A percentile compares a stretch with the other conserved stretches of the same genome.
Evolutionary conservation across 176 grass and related monocot genomes (phyloP).

Genomic region (Eleusine indica): DNA sequence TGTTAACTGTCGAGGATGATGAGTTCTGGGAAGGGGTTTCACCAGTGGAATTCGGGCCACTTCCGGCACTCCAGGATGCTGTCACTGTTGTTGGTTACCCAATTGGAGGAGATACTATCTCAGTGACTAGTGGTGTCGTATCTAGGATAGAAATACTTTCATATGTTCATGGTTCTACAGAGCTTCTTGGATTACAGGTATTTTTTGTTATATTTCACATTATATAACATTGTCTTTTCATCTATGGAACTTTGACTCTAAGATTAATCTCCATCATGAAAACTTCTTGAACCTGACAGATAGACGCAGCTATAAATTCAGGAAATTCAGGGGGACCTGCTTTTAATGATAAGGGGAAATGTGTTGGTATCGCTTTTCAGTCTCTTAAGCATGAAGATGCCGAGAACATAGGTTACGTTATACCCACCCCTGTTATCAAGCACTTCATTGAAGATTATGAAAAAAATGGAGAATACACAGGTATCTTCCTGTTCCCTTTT

Average conservation of each 20-base stretch:
- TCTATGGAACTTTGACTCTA: slow-evolving; percentile 1
- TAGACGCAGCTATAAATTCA: slow-evolving; percentile 99
- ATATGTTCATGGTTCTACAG: slow-evolving; percentile 97
- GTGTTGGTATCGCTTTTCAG: slow-evolving; percentile 97
- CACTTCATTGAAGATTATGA: slow-evolving; percentile 96
- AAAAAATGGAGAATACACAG: slow-evolving; percentile 88
- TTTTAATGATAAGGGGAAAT: slow-evolving; percentile 90
- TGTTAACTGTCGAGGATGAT: slow-evolving; percentile 92
- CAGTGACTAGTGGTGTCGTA: slow-evolving; percentile 95
- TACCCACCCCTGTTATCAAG: slow-evolving; percentile 92
- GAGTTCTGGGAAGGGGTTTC: slow-evolving; percentile 93
- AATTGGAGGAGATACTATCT: slow-evolving; percentile 98
- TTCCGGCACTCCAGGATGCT: slow-evolving; percentile 96
- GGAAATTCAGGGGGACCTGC: slow-evolving; percentile 97
- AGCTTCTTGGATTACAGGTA: slow-evolving; percentile 95
- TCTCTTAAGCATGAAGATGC: slow-evolving; percentile 99
- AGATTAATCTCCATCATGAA: background rate
- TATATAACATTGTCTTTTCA: background rate
- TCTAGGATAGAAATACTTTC: slow-evolving; percentile 98
- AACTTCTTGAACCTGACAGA: slow-evolving; percentile 58
- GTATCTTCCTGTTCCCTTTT: slow-evolving; percentile 34
- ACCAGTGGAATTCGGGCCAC: slow-evolving; percentile 73
- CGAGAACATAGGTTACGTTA: slow-evolving; percentile 98
- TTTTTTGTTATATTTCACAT: slow-evolving; percentile 30
- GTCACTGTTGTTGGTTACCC: slow-evolving; percentile 96